Evolutionary conservation across 345 rosid genomes (phyloP).

Genomic region (Salix purpurea): DNA sequence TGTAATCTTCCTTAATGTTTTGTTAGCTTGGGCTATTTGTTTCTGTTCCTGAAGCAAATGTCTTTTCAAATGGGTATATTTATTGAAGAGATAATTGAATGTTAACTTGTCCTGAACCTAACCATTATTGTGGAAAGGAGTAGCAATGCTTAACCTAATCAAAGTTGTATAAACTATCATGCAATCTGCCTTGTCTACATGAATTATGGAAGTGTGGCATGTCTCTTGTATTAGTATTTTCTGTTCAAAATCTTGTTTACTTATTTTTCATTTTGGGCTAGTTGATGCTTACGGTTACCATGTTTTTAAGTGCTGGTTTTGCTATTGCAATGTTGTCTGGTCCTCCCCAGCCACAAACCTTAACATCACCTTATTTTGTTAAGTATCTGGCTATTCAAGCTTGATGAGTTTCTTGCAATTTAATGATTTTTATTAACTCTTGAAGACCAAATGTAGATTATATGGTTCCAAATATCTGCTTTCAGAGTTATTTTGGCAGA

Average conservation of each 20-base stretch:
- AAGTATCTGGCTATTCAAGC: not conserved
- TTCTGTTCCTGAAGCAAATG: not conserved
- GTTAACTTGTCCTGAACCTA: not conserved
- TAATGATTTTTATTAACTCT: not conserved
- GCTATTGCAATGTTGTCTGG: not conserved
- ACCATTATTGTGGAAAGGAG: not conserved
- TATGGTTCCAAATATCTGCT: not conserved
- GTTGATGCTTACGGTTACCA: not conserved
- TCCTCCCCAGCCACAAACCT: not conserved
- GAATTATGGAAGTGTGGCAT: not conserved
- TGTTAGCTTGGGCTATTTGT: not conserved
- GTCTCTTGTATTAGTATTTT: not conserved
- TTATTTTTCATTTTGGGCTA: not conserved
- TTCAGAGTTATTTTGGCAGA: not conserved
- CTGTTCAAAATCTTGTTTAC: not conserved
- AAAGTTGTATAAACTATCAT: not conserved
- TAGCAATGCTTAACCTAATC: not conserved
- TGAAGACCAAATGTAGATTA: not conserved
- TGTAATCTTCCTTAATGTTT: conserved; percentile 2
- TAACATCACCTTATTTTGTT: not conserved
- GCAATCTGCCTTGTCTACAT: not conserved
- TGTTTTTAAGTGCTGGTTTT: not conserved
- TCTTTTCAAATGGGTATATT: not conserved
- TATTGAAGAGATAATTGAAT: not conserved
- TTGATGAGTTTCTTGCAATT: not conserved